A percentile compares a stretch with the other conserved stretches of the same genome.
Evolutionary conservation across 768 basidiomycete species (phyloP).

Genomic region (Pulveroboletus sp.): DNA sequence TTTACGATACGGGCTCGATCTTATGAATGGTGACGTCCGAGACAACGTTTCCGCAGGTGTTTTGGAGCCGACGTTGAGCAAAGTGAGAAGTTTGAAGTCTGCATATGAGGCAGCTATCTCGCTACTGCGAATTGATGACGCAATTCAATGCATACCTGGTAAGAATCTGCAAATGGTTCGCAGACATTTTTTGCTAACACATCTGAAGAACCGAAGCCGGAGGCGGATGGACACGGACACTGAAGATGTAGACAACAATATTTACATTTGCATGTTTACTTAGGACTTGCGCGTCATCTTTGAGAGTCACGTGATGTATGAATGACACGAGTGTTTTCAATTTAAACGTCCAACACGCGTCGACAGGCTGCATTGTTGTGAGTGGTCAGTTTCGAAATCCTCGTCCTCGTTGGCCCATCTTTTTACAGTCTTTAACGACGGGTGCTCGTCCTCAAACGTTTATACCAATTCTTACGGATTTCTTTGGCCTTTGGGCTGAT

Average conservation of each 20-base stretch:
- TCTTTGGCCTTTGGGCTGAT: conserved; percentile 33
- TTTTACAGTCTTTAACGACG: conserved; percentile 9
- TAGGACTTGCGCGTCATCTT: neutral
- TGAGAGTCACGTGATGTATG: conserved; percentile 29
- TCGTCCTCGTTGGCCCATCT: conserved; percentile 8
- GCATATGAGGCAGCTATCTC: conserved; percentile 97
- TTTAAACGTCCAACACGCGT: conserved; percentile 19
- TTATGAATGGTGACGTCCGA: conserved; percentile 90
- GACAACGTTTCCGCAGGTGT: conserved; percentile 95
- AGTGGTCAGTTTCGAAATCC: conserved; percentile 20
- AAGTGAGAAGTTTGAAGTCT: conserved; percentile 95
- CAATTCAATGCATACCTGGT: conserved; percentile 90
- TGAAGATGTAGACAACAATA: conserved; percentile 30
- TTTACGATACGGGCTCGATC: conserved; percentile 90
- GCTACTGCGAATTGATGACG: conserved; percentile 91
- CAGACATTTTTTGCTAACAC: conserved; percentile 14
- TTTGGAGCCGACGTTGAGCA: conserved; percentile 94
- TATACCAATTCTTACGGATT: conserved; percentile 18
- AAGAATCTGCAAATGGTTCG: conserved; percentile 28
- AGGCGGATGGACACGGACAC: conserved; percentile 76
- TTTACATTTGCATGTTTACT: conserved; percentile 10
- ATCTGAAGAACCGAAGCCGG: conserved; percentile 62
- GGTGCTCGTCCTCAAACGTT: conserved; percentile 11
- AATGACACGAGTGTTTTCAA: conserved; percentile 18
- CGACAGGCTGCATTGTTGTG: neutral